Evolutionary conservation across 2,329 filamentous ascomycete species (phyloP), one percentile per base, ranked within the genome.

Genomic region (Zasmidium cellare): DNA sequence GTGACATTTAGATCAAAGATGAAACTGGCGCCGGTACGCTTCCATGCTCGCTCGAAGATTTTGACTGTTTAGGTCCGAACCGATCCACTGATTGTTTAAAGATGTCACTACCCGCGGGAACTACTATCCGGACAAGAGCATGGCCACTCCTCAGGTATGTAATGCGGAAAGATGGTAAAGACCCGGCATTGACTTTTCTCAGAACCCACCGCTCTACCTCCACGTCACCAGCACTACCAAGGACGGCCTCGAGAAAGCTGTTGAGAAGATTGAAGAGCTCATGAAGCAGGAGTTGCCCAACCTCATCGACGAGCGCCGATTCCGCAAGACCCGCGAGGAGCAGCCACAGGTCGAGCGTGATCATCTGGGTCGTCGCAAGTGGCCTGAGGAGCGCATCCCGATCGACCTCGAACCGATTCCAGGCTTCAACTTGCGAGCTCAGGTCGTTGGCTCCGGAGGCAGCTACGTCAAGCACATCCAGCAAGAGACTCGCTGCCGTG

Each of bases 1-100:
- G 85, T 94, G 87, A 86, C 79, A 89, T 90, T 71, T 92, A 99
- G 94, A 99, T 99, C 73, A 96, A 96, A 88, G 93, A 97, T 82
- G 91, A 97, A 73, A 97, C 93, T 87, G 94, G 94, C 84, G 93
- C 94, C 84, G 94, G 94, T 99, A 99, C 87, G 92, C 86, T 82
- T 79, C 75, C 80, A 79, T 77, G 25, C 54, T 55, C 44, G 50
- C 79, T 75, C 74, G 25, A 77, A 76, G 74, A 71, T 74, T 75
- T 77, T 65, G 69, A 75, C 74, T 75, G 67, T 74, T 69, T 77
- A 76, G 76, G 80, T 79, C 76, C 76, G 56, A 58, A 58, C 60
- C 72, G 76, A 79, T 35, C 60, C 84, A 80, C 84, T 87, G 80
- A 86, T 84, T 80, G 74, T 80, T 74, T 77, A 77, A 92, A 97